phyloP scores from a whole-genome alignment of 345 rosid species.

The Murraya koenigii region DNA sequence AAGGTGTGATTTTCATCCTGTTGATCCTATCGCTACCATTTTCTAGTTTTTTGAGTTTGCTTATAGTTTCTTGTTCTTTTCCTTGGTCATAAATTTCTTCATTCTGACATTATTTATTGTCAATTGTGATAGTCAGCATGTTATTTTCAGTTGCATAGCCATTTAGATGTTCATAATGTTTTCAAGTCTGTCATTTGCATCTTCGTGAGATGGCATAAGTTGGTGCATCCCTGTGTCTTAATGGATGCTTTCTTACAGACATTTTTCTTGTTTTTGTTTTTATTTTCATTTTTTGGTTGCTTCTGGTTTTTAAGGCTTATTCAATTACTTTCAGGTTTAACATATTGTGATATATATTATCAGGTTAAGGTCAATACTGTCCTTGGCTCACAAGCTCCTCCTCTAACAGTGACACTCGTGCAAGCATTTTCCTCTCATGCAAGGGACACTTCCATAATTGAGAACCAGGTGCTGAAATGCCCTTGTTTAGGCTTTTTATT shows the following conservation, averaged over 20 bases:
- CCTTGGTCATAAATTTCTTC: background rate
- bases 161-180: background rate
- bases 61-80: background rate
- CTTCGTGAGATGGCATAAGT: background rate
- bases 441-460: conserved; percentile 56
- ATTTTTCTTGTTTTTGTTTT: background rate
- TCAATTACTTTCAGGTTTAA: background rate
- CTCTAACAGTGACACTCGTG: conserved; percentile 68
- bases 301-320: background rate
- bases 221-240: background rate
- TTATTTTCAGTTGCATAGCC: background rate
- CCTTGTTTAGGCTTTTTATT: conserved; percentile 1
- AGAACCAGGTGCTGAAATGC: conserved; percentile 55
- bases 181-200: background rate
- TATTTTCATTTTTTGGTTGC: background rate
- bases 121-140: background rate
- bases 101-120: background rate
- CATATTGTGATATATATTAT: conserved; percentile 14
- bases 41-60: background rate
- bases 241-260: background rate
- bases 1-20: conserved; percentile 43
- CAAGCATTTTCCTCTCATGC: conserved; percentile 47
- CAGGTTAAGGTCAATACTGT: conserved; percentile 90
- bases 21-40: background rate
- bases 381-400: conserved; percentile 80